Evolutionary conservation across 2,329 filamentous ascomycete genomes (phyloP).

Genomic region (Cercospora sp.): DNA sequence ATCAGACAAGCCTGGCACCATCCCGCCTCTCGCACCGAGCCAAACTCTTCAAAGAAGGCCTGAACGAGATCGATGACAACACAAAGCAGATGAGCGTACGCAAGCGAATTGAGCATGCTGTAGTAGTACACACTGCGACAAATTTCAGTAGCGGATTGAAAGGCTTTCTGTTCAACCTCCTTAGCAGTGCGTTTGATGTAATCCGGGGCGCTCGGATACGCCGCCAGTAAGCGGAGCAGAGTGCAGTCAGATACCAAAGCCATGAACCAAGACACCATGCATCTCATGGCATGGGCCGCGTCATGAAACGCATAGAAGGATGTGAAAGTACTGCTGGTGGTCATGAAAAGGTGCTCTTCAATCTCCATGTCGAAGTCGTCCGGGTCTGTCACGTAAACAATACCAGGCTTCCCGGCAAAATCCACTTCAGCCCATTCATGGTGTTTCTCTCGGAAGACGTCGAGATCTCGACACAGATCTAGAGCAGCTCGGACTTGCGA

Average conservation of each 20-base stretch:
- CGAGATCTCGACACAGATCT: constrained; percentile 10
- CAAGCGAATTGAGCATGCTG: constrained; percentile 17
- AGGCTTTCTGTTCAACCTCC: constrained; percentile 38
- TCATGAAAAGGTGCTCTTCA: constrained; percentile 23
- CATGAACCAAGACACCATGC: constrained; percentile 15
- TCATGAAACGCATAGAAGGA: constrained; percentile 19
- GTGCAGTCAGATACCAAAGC: constrained; percentile 16
- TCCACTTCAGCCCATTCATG: constrained; percentile 16
- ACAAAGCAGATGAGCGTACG: constrained; percentile 14
- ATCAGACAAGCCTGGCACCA: constrained; percentile 22
- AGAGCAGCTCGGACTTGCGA: background rate
- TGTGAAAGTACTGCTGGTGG: constrained; percentile 15
- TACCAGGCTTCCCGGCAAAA: constrained; percentile 12
- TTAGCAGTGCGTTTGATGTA: background rate
- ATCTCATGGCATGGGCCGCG: constrained; percentile 14
- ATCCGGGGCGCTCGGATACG: background rate
- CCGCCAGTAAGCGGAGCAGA: constrained; percentile 16
- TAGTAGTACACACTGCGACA: constrained; percentile 21
- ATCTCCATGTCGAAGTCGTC: constrained; percentile 19
- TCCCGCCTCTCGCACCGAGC: constrained; percentile 12
- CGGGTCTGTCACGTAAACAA: constrained; percentile 10
- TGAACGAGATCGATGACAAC: constrained; percentile 18
- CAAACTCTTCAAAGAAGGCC: constrained; percentile 16
- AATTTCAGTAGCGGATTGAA: constrained; percentile 10
- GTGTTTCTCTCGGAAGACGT: constrained; percentile 11